Percentiles rank a stretch among this genome's conserved stretches.
Evolutionary conservation across 2,329 filamentous ascomycete genomes (phyloP).

Genomic region (Cercospora janseana): DNA sequence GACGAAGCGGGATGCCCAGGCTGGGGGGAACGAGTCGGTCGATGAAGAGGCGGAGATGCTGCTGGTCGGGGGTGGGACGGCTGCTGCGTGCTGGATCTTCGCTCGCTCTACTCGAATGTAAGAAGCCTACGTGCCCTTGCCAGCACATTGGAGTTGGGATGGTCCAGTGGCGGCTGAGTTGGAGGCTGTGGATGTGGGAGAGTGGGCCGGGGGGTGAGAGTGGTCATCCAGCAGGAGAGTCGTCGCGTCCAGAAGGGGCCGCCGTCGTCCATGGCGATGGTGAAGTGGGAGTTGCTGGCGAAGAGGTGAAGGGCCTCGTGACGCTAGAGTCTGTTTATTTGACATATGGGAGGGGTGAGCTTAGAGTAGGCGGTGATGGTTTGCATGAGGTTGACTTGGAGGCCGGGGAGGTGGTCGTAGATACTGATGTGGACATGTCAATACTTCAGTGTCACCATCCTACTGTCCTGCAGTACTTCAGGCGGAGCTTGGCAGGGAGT

Average conservation of each 20-base stretch:
- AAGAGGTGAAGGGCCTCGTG: constrained; percentile 31
- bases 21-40: constrained; percentile 11
- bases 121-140: constrained; percentile 33
- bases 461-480: too few relatives aligned
- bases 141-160: constrained; percentile 24
- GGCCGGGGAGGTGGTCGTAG: constrained; percentile 26
- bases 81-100: background rate
- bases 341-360: constrained; percentile 29
- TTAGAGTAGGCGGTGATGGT: constrained; percentile 20
- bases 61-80: background rate
- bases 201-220: constrained; percentile 17
- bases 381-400: constrained; percentile 16
- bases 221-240: constrained; percentile 22
- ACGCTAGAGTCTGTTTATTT: constrained; percentile 21
- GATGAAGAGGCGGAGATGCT: background rate
- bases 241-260: constrained; percentile 11
- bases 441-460: too few relatives aligned
- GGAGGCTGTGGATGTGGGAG: constrained; percentile 23
- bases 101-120: constrained; percentile 27
- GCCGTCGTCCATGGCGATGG: constrained; percentile 25
- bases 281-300: constrained; percentile 25
- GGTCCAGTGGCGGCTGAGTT: constrained; percentile 30
- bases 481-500: constrained; percentile 23
- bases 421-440: too few relatives aligned
- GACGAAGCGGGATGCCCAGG: constrained; percentile 20